phyloP scores from a whole-genome alignment of 805 yeast species.

The Yarrowia sp. region DNA sequence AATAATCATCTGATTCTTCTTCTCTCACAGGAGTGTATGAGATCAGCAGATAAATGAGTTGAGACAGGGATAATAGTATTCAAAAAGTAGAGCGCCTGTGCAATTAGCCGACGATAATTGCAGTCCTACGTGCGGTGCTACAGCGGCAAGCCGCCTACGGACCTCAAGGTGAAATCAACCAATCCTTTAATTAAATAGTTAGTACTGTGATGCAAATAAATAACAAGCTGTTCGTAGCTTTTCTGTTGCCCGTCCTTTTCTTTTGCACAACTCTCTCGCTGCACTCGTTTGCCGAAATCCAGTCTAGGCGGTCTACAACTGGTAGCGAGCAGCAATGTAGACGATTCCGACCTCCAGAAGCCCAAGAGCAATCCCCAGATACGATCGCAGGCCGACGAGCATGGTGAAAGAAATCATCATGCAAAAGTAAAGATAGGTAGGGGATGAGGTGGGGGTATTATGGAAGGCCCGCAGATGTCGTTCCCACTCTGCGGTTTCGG shows the following conservation, averaged over 20 bases:
- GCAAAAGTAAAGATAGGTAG: slow-evolving; percentile 20
- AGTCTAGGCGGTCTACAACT: slow-evolving; percentile 2
- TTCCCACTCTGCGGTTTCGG: slow-evolving; percentile 20
- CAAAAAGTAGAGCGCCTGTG: not conserved
- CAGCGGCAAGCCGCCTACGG: no score
- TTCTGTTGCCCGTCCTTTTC: not conserved
- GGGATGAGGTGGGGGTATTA: slow-evolving; percentile 17
- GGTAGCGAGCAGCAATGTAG: slow-evolving; percentile 15
- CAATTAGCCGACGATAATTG: no score
- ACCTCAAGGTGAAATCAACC: not conserved
- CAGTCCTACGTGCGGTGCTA: no score
- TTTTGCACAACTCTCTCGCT: no score
- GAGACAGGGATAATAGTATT: not conserved
- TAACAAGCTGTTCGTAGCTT: slow-evolving; percentile 3
- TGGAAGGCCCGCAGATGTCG: slow-evolving; percentile 19
- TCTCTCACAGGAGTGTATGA: not conserved
- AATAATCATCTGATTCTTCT: slow-evolving; percentile 4
- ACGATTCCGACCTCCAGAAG: slow-evolving; percentile 20
- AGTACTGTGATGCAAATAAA: slow-evolving; percentile 19
- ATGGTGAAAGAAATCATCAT: slow-evolving; percentile 24
- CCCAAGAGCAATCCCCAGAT: slow-evolving; percentile 22
- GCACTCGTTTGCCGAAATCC: no score
- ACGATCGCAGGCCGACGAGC: slow-evolving; percentile 21
- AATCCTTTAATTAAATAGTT: slow-evolving; percentile 14
- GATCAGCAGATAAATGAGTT: not conserved